Base-by-base conservation (phyloP, 495 filamentous ascomycete genomes). In the Penicillium tannophilum region DNA sequence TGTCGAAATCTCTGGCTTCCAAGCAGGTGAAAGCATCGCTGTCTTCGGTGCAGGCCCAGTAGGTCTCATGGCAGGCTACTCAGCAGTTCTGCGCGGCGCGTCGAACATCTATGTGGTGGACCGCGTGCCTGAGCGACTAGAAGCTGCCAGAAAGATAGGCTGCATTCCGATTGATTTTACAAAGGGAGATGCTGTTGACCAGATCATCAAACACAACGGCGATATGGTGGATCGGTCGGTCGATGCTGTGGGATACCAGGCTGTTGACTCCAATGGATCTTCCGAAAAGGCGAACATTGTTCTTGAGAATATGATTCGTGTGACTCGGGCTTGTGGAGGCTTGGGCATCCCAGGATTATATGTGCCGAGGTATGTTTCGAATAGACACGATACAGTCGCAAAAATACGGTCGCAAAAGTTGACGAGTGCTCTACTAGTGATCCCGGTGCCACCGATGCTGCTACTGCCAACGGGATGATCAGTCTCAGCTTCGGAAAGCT, bases 401-500 rank as follows among this genome's bases (percentile, higher is more conserved):
- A 3, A 11, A 31, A n/a, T n/a, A n/a, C 11, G 44, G 6, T 47
- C 20, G 20, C 11, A 2, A 3, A 11, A 31, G 31, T 5, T 47
- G n/a, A 47, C 44, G 26, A 45, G 42, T 19, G 17, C 6, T 36
- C 19, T 17, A 6, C 1, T 47, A 68, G 67, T 58, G 76, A 79
- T 49, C 76, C 75, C 14, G 75, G 80, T 20, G 78, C 76, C 11
- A 61, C 71, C 9, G 77, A 85, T 55, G 74, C 72, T 31, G 75
- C 77, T 31, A 61, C 69, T 43, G 72, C 72, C 4, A 77, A 80
- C 47, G 80, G 82, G 8, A 81, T 84, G 75, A 79, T 86, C 43
- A 73, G 82, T 59, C 71, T 86, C 10, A 79, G 77, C 49, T 86
- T 86, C 59, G 81, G 83, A 45, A 86, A 86, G 60, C 66, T 85